Evolutionary conservation across 1,284 basidiomycete genomes (phyloP).

Genomic region (Rhodotorula sp.): DNA sequence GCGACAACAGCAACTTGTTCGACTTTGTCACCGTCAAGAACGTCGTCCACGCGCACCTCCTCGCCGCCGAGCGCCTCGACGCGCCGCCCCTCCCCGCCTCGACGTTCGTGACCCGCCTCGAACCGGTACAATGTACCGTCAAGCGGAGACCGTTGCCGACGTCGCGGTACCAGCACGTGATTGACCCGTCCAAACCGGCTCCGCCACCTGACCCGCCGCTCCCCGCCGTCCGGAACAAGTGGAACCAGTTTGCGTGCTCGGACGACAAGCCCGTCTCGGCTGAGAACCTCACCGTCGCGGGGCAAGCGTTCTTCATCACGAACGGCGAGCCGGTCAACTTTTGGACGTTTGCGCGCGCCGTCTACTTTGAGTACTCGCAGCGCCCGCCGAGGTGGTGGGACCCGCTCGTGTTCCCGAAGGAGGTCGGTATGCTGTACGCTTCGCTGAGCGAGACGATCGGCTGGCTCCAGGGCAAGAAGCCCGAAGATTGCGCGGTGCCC

Average conservation of each 20-base stretch:
- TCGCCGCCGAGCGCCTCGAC: slow-evolving; percentile 82
- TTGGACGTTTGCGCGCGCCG: slow-evolving; percentile 84
- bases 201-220: slow-evolving; percentile 60
- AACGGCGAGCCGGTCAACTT: slow-evolving; percentile 95
- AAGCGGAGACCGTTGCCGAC: slow-evolving; percentile 37
- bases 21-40: slow-evolving; percentile 98
- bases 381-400: slow-evolving; percentile 57
- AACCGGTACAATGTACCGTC: slow-evolving; percentile 54
- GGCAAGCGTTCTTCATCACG: slow-evolving; percentile 94
- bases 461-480: slow-evolving; percentile 48
- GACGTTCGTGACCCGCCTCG: slow-evolving; percentile 61
- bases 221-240: slow-evolving; percentile 49
- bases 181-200: background rate
- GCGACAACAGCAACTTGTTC: slow-evolving; percentile 87
- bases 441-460: slow-evolving; percentile 56
- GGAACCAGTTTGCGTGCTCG: slow-evolving; percentile 55
- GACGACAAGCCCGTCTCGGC: background rate
- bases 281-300: slow-evolving; percentile 56
- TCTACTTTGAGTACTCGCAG: slow-evolving; percentile 70
- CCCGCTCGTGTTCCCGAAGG: slow-evolving; percentile 15
- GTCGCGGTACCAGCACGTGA: slow-evolving; percentile 20
- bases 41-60: slow-evolving; percentile 88
- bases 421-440: slow-evolving; percentile 60
- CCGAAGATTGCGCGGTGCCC: slow-evolving; percentile 60
- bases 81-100: slow-evolving; percentile 48